Evolutionary conservation across 768 basidiomycete genomes (phyloP).

Genomic region (Pleurotus eryngii): DNA sequence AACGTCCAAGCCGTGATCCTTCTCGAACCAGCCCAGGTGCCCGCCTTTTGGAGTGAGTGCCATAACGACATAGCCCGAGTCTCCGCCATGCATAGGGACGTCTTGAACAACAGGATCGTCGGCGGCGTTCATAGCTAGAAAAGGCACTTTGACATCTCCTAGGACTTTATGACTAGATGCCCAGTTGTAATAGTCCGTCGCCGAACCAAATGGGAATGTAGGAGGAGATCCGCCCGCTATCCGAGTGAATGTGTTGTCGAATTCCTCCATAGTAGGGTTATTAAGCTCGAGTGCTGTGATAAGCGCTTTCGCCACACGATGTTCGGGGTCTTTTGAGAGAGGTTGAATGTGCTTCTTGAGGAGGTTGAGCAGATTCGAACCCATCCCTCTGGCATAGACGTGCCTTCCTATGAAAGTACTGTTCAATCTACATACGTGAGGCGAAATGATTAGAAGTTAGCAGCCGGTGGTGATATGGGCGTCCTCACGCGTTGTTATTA

Average conservation of each 20-base stretch:
- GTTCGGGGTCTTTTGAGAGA: constrained; percentile 49
- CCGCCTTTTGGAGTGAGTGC: constrained; percentile 65
- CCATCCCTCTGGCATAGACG: constrained; percentile 80
- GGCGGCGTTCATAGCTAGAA: constrained; percentile 68
- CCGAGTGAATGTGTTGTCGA: constrained; percentile 64
- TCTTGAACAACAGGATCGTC: constrained; percentile 76
- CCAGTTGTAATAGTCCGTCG: constrained; percentile 46
- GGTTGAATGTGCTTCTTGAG: constrained; percentile 47
- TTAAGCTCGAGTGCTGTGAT: constrained; percentile 43
- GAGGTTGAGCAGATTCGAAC: constrained; percentile 61
- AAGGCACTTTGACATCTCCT: constrained; percentile 62
- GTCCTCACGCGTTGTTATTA: constrained; percentile 44
- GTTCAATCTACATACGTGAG: constrained; percentile 42
- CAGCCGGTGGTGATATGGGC: constrained; percentile 13
- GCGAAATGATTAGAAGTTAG: constrained; percentile 13
- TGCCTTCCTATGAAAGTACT: constrained; percentile 52
- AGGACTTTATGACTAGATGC: constrained; percentile 62
- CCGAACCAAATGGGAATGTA: constrained; percentile 43
- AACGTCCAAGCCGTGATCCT: constrained; percentile 31
- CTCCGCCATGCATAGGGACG: constrained; percentile 54
- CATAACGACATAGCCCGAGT: constrained; percentile 54
- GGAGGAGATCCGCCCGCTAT: constrained; percentile 67
- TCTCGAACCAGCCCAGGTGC: constrained; percentile 83
- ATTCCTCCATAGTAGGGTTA: constrained; percentile 50
- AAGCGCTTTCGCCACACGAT: constrained; percentile 46